Conservation (phyloP, 805 yeast species). For the Candida xyloterini region DNA sequence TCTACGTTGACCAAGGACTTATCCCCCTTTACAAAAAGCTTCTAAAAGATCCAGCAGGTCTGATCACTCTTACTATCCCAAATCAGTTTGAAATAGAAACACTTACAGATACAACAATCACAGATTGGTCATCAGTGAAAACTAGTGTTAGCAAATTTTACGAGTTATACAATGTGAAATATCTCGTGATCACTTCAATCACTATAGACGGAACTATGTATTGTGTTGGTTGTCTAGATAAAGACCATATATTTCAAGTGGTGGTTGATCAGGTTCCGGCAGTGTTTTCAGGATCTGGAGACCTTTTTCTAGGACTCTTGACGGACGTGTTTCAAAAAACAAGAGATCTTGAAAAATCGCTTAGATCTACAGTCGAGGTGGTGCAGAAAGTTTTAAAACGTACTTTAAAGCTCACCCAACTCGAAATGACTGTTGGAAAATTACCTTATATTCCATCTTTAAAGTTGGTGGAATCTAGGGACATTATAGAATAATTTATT, state of each 20-base stretch:
- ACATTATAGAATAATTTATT: constrained; percentile 13
- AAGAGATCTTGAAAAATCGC: constrained; percentile 30
- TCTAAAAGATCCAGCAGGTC: constrained; percentile 34
- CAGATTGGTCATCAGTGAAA: constrained; percentile 35
- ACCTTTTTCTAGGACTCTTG: constrained; percentile 61
- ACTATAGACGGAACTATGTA: constrained; percentile 24
- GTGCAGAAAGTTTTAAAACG: constrained; percentile 41
- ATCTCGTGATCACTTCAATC: constrained; percentile 61
- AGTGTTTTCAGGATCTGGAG: constrained; percentile 72
- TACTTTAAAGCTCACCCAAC: constrained; percentile 33
- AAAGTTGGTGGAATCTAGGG: constrained; percentile 42
- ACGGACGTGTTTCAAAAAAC: constrained; percentile 44
- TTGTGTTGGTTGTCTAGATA: constrained; percentile 42
- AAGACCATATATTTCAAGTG: constrained; percentile 30
- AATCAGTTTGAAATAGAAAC: constrained; percentile 73
- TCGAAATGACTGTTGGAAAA: constrained; percentile 11
- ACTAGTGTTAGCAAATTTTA: constrained; percentile 42
- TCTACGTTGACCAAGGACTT: constrained; percentile 66
- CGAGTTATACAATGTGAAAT: constrained; percentile 40
- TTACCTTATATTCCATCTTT: constrained; percentile 40
- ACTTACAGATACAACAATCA: constrained; percentile 46
- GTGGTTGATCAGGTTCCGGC: constrained; percentile 53
- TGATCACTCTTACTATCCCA: constrained; percentile 58
- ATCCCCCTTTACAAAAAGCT: constrained; percentile 50
- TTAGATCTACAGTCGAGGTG: constrained; percentile 38